phyloP scores from a whole-genome alignment of 164 flowering plant genomes.

The Magnolia kwangsiensis region DNA sequence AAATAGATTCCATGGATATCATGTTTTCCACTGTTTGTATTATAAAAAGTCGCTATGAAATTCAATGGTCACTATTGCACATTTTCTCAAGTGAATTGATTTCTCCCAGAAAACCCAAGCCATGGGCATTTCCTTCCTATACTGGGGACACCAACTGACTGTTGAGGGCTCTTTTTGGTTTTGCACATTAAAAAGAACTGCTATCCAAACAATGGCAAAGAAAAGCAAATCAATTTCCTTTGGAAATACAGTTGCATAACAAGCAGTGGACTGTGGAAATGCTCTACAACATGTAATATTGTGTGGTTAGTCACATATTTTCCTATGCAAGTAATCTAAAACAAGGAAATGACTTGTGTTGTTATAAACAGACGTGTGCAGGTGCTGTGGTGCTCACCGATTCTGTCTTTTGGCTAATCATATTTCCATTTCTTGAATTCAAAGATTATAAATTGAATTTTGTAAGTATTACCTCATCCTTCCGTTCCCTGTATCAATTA shows the following conservation, averaged over 20 bases:
- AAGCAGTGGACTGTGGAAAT: background rate
- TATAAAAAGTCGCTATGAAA: too few species aligned
- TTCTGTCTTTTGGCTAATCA: constrained; percentile 83
- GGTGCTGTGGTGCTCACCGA: constrained; percentile 96
- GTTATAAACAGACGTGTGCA: constrained; percentile 67
- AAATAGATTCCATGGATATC: too few species aligned
- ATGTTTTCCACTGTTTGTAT: too few species aligned
- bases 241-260: background rate
- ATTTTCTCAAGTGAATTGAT: too few species aligned
- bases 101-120: too few species aligned
- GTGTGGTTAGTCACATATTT: background rate
- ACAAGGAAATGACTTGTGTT: constrained; percentile 4
- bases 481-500: background rate
- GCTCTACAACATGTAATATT: background rate
- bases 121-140: too few species aligned
- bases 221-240: background rate
- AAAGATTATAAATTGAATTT: constrained; percentile 55
- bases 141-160: too few species aligned
- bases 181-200: too few species aligned
- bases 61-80: too few species aligned
- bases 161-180: too few species aligned
- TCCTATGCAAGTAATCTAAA: background rate
- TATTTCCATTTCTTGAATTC: constrained; percentile 77
- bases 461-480: constrained; percentile 45
- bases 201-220: too few species aligned